These are phyloP conservation scores for Penicillium decumbens DNA, from an alignment of 2,329 filamentous ascomycete genomes.

Conservation along the genomic window DNA sequence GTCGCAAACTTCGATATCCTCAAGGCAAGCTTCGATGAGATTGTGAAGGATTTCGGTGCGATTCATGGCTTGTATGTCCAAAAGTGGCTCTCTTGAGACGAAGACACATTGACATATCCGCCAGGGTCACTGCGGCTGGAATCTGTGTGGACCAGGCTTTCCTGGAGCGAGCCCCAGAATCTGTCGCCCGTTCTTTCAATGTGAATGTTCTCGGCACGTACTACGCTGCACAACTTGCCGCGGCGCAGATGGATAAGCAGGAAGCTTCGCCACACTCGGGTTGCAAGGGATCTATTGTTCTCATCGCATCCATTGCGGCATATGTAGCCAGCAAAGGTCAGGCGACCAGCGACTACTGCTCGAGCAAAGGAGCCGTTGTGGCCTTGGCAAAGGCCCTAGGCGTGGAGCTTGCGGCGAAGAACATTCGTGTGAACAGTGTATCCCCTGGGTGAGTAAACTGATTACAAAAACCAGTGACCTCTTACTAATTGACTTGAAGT, in stretches of 20 bases:
- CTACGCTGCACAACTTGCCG: not conserved
- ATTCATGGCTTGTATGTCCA: not conserved
- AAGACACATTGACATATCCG: no score
- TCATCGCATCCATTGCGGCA: slow-evolving; percentile 17
- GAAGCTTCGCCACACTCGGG: not conserved
- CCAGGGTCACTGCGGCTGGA: not conserved
- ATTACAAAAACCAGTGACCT: no score
- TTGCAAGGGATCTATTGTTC: slow-evolving; percentile 8
- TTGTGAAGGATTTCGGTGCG: not conserved
- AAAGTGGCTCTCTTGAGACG: not conserved
- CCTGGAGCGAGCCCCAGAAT: not conserved
- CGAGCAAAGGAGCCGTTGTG: slow-evolving; percentile 35
- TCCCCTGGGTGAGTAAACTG: slow-evolving; percentile 16
- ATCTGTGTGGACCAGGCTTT: not conserved
- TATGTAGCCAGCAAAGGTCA: slow-evolving; percentile 11
- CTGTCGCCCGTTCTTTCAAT: not conserved
- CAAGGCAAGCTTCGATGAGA: not conserved
- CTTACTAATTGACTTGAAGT: slow-evolving; percentile 25
- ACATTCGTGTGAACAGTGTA: slow-evolving; percentile 45
- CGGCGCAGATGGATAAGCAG: not conserved
- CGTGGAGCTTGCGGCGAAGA: slow-evolving; percentile 43
- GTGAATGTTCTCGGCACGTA: not conserved
- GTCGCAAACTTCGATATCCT: not conserved
- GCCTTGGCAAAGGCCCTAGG: slow-evolving; percentile 20
- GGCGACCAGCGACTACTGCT: slow-evolving; percentile 11